Evolutionary conservation across 352 stramenopile genomes (phyloP).

Genomic region (Globisporangium nodosum): DNA sequence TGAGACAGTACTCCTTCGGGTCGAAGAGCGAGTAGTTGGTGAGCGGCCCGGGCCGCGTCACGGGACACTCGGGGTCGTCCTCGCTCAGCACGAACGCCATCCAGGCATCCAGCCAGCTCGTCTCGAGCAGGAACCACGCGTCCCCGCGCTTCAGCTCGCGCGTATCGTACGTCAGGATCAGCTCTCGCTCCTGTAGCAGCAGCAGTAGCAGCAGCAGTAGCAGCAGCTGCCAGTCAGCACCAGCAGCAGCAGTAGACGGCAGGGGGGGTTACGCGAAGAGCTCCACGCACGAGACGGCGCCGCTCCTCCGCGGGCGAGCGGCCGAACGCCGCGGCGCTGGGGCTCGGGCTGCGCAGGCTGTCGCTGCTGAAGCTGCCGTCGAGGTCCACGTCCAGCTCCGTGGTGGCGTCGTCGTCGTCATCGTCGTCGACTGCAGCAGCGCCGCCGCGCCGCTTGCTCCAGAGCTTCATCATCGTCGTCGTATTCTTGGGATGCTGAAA

Average conservation of each 20-base stretch:
- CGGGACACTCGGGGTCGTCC: constrained; percentile 40
- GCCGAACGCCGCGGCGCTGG: constrained; percentile 12
- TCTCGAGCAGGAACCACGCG: constrained; percentile 77
- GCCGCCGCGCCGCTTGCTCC: constrained; percentile 10
- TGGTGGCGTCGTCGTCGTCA: constrained; percentile 14
- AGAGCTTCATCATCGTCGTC: constrained; percentile 17
- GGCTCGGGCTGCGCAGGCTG: background rate
- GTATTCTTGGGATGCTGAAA: background rate
- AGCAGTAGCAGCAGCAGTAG: background rate
- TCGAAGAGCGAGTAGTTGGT: constrained; percentile 76
- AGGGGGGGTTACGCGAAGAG: no score
- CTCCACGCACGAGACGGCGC: constrained; percentile 17
- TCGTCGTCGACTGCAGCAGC: background rate
- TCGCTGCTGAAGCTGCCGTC: constrained; percentile 12
- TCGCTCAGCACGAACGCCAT: constrained; percentile 75
- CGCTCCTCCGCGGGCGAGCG: constrained; percentile 21
- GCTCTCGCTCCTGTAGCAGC: constrained; percentile 43
- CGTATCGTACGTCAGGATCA: constrained; percentile 66
- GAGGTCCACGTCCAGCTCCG: constrained; percentile 20
- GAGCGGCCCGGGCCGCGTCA: constrained; percentile 48
- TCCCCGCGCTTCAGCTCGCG: constrained; percentile 57
- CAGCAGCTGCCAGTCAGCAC: no score
- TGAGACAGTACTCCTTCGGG: constrained; percentile 55
- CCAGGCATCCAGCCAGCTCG: constrained; percentile 72
- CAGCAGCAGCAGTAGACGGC: background rate